Evolutionary conservation across 176 grass and related monocot genomes (phyloP).

Genomic region (Oryza punctata): DNA sequence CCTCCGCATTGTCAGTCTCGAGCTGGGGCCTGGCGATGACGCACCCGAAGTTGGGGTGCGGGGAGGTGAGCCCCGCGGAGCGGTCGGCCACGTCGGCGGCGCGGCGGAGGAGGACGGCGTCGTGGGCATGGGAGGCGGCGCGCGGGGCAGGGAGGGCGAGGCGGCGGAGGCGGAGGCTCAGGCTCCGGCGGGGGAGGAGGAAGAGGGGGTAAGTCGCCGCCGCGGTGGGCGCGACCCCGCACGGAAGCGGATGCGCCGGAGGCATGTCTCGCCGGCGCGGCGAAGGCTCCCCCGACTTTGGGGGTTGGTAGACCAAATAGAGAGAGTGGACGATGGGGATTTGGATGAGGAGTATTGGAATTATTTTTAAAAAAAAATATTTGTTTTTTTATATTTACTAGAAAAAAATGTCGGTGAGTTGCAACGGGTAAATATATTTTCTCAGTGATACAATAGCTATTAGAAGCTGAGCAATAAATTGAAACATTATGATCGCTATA

Average conservation of each 20-base stretch:
- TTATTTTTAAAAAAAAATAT: too few species aligned
- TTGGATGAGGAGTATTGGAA: too few species aligned
- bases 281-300: too few species aligned
- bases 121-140: conserved; percentile 21
- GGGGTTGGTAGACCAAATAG: too few species aligned
- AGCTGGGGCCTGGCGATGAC: conserved; percentile 51
- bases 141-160: not conserved
- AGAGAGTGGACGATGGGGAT: too few species aligned
- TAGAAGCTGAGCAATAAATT: too few species aligned
- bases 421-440: too few species aligned
- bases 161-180: not conserved
- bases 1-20: conserved; percentile 1
- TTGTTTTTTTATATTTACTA: too few species aligned
- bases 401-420: too few species aligned
- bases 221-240: not conserved
- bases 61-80: conserved; percentile 72
- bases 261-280: not conserved
- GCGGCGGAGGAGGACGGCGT: conserved; percentile 50
- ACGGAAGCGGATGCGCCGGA: not conserved
- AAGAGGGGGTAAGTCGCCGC: not conserved
- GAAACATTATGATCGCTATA: too few species aligned
- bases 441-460: too few species aligned
- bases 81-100: conserved; percentile 78
- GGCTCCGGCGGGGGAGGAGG: not conserved
- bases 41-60: conserved; percentile 94